A percentile compares a stretch with the other conserved stretches of the same genome.
phyloP scores from a whole-genome alignment of 83 land plant species.

The Thuja plicata region DNA sequence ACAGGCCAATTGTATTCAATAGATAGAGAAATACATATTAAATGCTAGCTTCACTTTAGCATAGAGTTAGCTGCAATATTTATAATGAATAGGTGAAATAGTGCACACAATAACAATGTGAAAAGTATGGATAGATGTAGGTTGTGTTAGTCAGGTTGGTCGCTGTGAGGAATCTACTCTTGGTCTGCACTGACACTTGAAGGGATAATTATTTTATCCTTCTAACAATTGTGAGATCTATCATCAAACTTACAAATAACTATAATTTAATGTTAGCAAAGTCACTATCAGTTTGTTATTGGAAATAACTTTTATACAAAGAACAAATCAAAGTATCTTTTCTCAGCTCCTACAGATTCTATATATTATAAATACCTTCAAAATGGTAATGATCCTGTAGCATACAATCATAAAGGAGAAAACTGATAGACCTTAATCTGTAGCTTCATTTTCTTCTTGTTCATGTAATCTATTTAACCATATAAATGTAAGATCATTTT shows the following conservation, averaged over 20 bases:
- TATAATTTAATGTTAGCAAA: slow-evolving; percentile 52
- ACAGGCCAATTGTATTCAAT: too few relatives aligned
- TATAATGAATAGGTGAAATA: too few relatives aligned
- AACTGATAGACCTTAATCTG: not conserved
- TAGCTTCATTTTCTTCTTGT: not conserved
- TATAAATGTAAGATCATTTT: slow-evolving; percentile 12
- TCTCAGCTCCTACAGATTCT: not conserved
- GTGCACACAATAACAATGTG: too few relatives aligned
- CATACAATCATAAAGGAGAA: not conserved
- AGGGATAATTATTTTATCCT: too few relatives aligned
- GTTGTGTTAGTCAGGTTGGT: too few relatives aligned
- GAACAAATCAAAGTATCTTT: not conserved
- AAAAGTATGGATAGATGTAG: too few relatives aligned
- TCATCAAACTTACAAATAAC: not conserved
- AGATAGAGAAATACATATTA: too few relatives aligned
- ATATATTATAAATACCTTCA: not conserved
- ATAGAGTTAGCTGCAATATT: too few relatives aligned
- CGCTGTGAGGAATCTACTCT: too few relatives aligned
- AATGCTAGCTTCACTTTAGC: too few relatives aligned
- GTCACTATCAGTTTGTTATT: slow-evolving; percentile 24
- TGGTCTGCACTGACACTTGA: too few relatives aligned
- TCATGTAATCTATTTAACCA: slow-evolving; percentile 12
- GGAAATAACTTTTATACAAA: not conserved
- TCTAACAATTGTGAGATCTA: not conserved
- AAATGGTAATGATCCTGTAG: not conserved